Conservation (phyloP, 2,329 filamentous ascomycete genomes). For the Exophiala phaeomuriformis region DNA sequence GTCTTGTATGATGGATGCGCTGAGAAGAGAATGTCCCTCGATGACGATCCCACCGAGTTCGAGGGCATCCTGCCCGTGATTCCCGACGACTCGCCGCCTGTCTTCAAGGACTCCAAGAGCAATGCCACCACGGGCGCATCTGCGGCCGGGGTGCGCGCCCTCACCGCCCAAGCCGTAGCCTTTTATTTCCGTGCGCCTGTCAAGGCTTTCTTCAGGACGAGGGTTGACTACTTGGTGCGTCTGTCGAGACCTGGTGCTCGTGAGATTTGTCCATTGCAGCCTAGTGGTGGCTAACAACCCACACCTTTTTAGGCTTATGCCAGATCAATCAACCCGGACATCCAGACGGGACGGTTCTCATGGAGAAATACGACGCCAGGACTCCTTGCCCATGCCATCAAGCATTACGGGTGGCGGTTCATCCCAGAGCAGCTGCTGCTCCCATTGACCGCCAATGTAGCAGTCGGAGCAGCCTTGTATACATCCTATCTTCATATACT, state of each 20-base stretch:
- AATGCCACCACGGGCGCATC: conserved; percentile 67
- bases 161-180: conserved; percentile 74
- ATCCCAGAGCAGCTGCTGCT: conserved; percentile 59
- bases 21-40: conserved; percentile 22
- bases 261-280: not conserved
- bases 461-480: conserved; percentile 56
- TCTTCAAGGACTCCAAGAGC: conserved; percentile 44
- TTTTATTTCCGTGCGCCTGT: conserved; percentile 90
- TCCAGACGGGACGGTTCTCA: conserved; percentile 44
- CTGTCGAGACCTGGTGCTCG: not conserved
- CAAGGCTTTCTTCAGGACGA: conserved; percentile 84
- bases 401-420: conserved; percentile 56
- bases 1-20: conserved; percentile 12
- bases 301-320: conserved; percentile 48
- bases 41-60: conserved; percentile 25
- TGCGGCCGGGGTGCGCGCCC: conserved; percentile 72
- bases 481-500: conserved; percentile 57
- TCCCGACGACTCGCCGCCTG: conserved; percentile 20
- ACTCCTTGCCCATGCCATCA: conserved; percentile 53
- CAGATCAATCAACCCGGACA: conserved; percentile 54
- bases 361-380: conserved; percentile 56
- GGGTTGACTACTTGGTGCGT: conserved; percentile 65
- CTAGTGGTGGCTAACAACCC: conserved; percentile 7
- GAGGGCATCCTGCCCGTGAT: conserved; percentile 23
- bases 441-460: conserved; percentile 56